A percentile compares a stretch with the other conserved stretches of the same genome.
Evolutionary conservation across 441 rosid species (phyloP).

Genomic region (Lagerstroemia fauriei): DNA sequence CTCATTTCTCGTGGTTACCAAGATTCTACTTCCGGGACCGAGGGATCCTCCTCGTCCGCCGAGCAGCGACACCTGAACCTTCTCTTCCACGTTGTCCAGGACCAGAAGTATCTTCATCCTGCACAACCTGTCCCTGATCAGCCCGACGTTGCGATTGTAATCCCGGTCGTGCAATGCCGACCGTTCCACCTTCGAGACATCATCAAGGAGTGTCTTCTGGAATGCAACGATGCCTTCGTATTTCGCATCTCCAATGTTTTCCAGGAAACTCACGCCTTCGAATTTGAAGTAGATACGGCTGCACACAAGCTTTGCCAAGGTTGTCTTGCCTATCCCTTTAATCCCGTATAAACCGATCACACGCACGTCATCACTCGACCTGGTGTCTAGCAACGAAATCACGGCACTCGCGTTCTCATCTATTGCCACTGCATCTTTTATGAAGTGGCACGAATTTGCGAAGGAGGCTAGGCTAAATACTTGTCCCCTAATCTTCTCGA

Average conservation of each 20-base stretch:
- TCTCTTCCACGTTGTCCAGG: constrained; percentile 6
- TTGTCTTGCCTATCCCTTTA: not conserved
- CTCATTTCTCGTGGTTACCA: not conserved
- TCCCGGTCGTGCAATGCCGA: not conserved
- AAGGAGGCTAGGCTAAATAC: not conserved
- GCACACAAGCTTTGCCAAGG: not conserved
- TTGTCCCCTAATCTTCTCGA: not conserved
- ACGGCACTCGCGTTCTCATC: not conserved
- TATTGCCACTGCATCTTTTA: not conserved
- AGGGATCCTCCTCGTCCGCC: not conserved
- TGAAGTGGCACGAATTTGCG: not conserved
- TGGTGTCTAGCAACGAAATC: not conserved
- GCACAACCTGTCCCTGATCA: not conserved
- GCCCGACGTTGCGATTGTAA: not conserved
- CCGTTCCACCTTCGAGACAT: not conserved
- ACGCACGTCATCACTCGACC: not conserved
- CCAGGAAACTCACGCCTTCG: not conserved
- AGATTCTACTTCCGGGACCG: not conserved
- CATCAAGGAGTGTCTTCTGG: not conserved
- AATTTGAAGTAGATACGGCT: not conserved
- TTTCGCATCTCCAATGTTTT: not conserved
- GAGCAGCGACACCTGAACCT: not conserved
- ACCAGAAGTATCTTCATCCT: not conserved
- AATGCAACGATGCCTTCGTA: not conserved
- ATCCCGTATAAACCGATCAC: constrained; percentile 4